These are phyloP conservation scores for Diplodia mutila DNA, from an alignment of 2,329 filamentous ascomycete species.

Conservation along the genomic window DNA sequence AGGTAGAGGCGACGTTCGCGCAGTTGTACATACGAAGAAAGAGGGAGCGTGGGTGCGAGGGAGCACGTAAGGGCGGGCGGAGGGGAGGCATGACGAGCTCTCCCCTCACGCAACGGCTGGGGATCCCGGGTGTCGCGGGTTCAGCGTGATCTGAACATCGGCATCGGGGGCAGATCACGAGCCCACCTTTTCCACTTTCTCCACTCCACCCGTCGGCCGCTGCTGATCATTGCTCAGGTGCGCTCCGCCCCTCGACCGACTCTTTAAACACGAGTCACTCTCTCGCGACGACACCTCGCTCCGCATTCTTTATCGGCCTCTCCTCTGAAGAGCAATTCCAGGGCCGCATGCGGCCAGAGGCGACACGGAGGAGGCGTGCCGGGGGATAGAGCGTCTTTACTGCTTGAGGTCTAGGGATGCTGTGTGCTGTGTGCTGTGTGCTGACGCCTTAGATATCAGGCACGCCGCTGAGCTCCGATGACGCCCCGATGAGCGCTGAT, in stretches of 20 bases:
- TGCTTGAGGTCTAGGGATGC: constrained; percentile 3
- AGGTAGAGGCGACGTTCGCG: background rate
- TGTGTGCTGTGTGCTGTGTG: background rate
- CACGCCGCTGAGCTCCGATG: background rate
- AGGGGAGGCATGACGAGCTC: background rate
- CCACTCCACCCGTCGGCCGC: background rate
- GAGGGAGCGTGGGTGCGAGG: background rate
- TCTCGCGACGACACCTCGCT: background rate
- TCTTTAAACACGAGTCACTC: background rate
- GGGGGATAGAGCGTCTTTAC: background rate
- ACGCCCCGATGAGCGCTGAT: background rate
- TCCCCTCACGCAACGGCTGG: constrained; percentile 1
- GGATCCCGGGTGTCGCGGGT: too few relatives aligned
- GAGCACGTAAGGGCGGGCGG: background rate
- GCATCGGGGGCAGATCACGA: constrained; percentile 22
- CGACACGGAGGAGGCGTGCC: background rate
- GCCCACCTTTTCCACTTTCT: constrained; percentile 1
- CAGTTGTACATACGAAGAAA: background rate
- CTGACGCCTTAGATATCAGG: background rate
- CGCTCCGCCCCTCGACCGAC: background rate
- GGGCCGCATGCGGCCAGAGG: background rate
- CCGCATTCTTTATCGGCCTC: background rate
- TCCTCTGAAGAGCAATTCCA: background rate
- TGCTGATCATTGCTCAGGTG: background rate
- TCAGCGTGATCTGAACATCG: constrained; percentile 6